A percentile compares a stretch with the other conserved stretches of the same genome.
Conservation (phyloP, 257 asterid species). For the Linderniella brevidens region DNA sequence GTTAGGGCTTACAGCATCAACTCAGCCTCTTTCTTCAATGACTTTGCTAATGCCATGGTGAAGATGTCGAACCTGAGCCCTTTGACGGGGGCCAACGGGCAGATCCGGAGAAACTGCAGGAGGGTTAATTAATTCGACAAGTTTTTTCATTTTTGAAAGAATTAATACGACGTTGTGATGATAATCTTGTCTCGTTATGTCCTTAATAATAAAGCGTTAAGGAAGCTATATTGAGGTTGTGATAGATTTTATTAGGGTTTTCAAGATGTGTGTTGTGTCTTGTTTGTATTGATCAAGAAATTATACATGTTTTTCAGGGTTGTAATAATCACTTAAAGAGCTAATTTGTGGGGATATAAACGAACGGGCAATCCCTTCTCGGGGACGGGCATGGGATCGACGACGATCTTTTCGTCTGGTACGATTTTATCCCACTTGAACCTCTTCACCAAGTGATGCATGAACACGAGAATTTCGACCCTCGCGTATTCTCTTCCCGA, state of each 20-base stretch:
- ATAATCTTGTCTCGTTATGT: too few relatives aligned
- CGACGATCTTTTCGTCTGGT: slow-evolving; percentile 28
- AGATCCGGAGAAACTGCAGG: slow-evolving; percentile 46
- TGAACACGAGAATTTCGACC: slow-evolving; percentile 29
- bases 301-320: too few relatives aligned
- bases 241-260: too few relatives aligned
- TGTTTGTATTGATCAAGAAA: too few relatives aligned
- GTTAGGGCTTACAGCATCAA: slow-evolving; percentile 23
- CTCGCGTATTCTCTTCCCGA: slow-evolving; percentile 41
- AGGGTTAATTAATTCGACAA: slow-evolving; percentile 6
- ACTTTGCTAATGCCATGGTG: slow-evolving; percentile 42
- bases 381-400: slow-evolving; percentile 35
- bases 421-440: slow-evolving; percentile 31
- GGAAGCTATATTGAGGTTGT: too few relatives aligned
- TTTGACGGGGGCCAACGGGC: slow-evolving; percentile 38
- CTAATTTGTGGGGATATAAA: slow-evolving; percentile 24
- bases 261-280: too few relatives aligned
- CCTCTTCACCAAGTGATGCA: slow-evolving; percentile 35
- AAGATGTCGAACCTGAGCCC: slow-evolving; percentile 59
- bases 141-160: too few relatives aligned
- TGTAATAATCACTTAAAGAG: slow-evolving; percentile 9
- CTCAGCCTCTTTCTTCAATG: slow-evolving; percentile 14
- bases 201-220: too few relatives aligned
- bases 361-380: slow-evolving; percentile 35
- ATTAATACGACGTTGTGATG: too few relatives aligned